Conservation (phyloP, 78 protist species). For the Isochrysis galbana region DNA sequence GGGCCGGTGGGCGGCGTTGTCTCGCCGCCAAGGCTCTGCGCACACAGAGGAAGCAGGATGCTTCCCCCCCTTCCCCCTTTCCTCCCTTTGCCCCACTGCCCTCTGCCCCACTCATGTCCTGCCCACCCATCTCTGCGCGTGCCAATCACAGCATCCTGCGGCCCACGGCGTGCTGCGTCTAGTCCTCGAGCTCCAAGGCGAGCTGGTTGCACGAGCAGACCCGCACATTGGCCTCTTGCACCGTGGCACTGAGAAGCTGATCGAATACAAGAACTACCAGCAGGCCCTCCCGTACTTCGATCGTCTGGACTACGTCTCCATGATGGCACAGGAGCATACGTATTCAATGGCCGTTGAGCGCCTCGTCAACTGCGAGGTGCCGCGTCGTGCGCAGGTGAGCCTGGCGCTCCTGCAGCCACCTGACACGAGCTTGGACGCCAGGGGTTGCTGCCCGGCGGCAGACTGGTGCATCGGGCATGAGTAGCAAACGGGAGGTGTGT, state of each 20-base stretch:
- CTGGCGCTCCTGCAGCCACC: too few species aligned
- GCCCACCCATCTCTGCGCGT: neutral
- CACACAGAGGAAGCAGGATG: neutral
- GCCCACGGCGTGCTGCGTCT: constrained; percentile 75
- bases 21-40: too few species aligned
- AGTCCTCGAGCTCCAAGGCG: constrained; percentile 61
- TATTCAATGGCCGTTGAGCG: constrained; percentile 48
- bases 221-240: constrained; percentile 69
- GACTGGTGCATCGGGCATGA: too few species aligned
- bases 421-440: too few species aligned
- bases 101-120: neutral
- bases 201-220: constrained; percentile 38
- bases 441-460: too few species aligned
- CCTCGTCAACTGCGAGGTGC: constrained; percentile 52
- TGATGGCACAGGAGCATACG: constrained; percentile 67
- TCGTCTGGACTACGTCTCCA: constrained; percentile 67
- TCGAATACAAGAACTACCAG: constrained; percentile 21
- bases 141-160: constrained; percentile 58
- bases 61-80: neutral
- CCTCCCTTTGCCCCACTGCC: neutral
- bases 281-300: constrained; percentile 75
- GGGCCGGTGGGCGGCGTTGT: too few species aligned
- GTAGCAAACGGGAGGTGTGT: too few species aligned
- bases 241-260: constrained; percentile 71
- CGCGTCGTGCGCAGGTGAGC: constrained; percentile 61